Evolutionary conservation across 169 alveolate species (phyloP).

Genomic region (Cytauxzoon felis): DNA sequence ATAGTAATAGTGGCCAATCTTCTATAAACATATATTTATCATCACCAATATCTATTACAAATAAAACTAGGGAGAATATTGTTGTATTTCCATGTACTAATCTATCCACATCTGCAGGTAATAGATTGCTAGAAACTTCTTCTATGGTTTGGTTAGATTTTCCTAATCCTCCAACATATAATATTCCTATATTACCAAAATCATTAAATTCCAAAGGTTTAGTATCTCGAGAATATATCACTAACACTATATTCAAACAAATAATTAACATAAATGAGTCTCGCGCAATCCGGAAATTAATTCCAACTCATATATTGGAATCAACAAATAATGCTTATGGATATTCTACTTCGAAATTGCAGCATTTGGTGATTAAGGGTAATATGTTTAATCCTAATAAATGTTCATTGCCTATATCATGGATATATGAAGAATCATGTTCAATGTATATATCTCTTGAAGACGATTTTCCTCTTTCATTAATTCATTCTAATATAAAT

Average conservation of each 20-base stretch:
- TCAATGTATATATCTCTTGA: constrained; percentile 51
- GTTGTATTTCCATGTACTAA: constrained; percentile 54
- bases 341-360: constrained; percentile 13
- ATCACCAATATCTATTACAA: constrained; percentile 42
- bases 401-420: constrained; percentile 39
- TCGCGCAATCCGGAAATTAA: constrained; percentile 18
- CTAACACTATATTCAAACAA: constrained; percentile 37
- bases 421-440: constrained; percentile 39
- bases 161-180: neutral
- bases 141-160: neutral
- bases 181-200: neutral
- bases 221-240: constrained; percentile 1
- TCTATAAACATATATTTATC: constrained; percentile 45
- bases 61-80: constrained; percentile 43
- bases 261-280: constrained; percentile 17
- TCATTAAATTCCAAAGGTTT: neutral
- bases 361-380: constrained; percentile 35
- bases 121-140: neutral
- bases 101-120: neutral
- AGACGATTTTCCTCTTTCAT: constrained; percentile 37
- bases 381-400: constrained; percentile 1
- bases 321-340: neutral
- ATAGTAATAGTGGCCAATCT: constrained; percentile 3
- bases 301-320: constrained; percentile 23
- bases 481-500: too few species aligned